These are phyloP conservation scores for Coprinellus micaceus DNA, from an alignment of 768 basidiomycete genomes.

Conservation along the genomic window DNA sequence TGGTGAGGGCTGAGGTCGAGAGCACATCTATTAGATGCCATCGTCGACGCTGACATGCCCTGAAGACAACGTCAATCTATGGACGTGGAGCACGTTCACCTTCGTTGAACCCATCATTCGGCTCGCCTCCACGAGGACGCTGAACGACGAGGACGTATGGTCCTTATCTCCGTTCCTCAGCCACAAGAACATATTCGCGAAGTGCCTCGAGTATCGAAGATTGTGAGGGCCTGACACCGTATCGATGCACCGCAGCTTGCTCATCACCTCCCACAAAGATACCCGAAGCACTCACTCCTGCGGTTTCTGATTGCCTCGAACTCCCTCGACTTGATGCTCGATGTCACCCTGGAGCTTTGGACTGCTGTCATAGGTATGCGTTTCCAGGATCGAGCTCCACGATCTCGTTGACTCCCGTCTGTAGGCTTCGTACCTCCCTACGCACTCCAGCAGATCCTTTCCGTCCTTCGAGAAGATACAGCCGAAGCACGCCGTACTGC, in stretches of 20 bases:
- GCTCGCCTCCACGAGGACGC: conserved; percentile 47
- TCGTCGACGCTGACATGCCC: conserved; percentile 50
- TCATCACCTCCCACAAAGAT: conserved; percentile 25
- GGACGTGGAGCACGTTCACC: conserved; percentile 63
- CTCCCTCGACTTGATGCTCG: conserved; percentile 64
- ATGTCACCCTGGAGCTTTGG: conserved; percentile 57
- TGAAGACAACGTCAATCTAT: conserved; percentile 61
- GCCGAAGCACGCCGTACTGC: conserved; percentile 41
- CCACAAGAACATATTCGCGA: conserved; percentile 64
- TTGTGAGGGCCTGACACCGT: conserved; percentile 24
- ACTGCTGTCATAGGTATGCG: conserved; percentile 47
- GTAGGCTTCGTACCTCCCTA: conserved; percentile 65
- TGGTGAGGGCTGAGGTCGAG: neutral
- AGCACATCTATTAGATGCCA: conserved; percentile 36
- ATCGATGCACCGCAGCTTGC: neutral
- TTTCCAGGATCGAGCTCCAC: conserved; percentile 2
- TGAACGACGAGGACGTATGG: conserved; percentile 57
- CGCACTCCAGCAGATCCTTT: conserved; percentile 58
- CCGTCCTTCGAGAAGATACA: conserved; percentile 42
- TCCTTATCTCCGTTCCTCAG: conserved; percentile 61
- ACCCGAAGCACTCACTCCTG: conserved; percentile 55
- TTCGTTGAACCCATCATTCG: conserved; percentile 62
- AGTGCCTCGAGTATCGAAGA: conserved; percentile 51
- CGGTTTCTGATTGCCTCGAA: conserved; percentile 63
- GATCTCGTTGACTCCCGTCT: neutral